These are phyloP conservation scores for Colletotrichum sp. DNA, from an alignment of 2,329 filamentous ascomycete genomes.

Conservation along the genomic window DNA sequence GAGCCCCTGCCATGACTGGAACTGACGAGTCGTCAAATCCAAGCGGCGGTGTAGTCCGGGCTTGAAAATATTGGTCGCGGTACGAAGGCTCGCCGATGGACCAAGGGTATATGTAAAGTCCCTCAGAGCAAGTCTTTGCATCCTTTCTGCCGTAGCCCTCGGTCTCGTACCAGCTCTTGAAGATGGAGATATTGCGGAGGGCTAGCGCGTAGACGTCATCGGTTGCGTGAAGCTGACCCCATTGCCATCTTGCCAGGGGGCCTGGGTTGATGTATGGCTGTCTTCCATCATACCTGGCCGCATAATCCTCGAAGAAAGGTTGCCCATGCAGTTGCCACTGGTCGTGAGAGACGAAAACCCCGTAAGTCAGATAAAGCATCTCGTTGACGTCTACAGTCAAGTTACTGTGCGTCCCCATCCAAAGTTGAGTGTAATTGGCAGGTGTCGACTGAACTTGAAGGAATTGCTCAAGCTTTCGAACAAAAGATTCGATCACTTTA, in stretches of 20 bases:
- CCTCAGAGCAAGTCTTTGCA: conserved; percentile 15
- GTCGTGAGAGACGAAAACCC: background rate
- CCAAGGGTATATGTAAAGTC: conserved; percentile 16
- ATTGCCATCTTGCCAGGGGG: conserved; percentile 36
- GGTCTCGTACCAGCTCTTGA: conserved; percentile 10
- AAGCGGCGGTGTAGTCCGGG: background rate
- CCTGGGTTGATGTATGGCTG: conserved; percentile 38
- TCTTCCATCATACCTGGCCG: conserved; percentile 32
- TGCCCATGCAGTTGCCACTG: background rate
- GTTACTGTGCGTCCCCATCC: background rate
- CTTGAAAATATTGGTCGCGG: conserved; percentile 2
- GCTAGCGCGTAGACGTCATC: background rate
- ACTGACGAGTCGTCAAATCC: background rate
- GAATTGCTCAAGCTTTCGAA: background rate
- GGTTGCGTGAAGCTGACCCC: conserved; percentile 21
- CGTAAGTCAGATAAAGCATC: background rate
- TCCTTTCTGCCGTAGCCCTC: conserved; percentile 17
- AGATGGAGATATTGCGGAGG: background rate
- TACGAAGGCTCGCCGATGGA: background rate
- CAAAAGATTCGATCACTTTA: background rate
- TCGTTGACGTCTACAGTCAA: background rate
- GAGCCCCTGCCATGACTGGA: background rate
- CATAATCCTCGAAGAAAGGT: background rate
- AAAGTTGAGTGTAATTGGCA: background rate
- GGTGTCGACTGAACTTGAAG: background rate